These are phyloP conservation scores for Irpex rosettiformis DNA, from an alignment of 1,284 basidiomycete genomes.

Conservation along the genomic window DNA sequence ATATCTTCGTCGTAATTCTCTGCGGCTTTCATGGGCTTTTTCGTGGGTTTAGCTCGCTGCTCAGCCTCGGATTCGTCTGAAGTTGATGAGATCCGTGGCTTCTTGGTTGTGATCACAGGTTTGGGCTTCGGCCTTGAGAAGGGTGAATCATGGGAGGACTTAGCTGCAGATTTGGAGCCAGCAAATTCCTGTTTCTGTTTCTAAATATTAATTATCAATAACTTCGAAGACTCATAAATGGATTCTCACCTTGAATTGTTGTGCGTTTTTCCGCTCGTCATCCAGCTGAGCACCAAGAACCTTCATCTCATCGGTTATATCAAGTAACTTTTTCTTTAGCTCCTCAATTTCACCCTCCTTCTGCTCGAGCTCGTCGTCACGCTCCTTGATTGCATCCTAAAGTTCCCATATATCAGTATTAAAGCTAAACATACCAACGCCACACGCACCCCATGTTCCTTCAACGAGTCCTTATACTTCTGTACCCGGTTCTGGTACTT, in stretches of 20 bases:
- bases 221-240: neutral
- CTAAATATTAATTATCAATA: neutral
- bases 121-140: slow-evolving; percentile 8
- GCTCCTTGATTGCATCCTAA: slow-evolving; percentile 8
- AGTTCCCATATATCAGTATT: slow-evolving; percentile 1
- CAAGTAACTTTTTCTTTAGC: slow-evolving; percentile 25
- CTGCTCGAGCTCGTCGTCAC: slow-evolving; percentile 9
- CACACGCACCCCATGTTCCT: slow-evolving; percentile 41
- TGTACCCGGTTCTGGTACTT: slow-evolving; percentile 37
- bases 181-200: neutral
- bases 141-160: neutral
- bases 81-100: slow-evolving; percentile 1
- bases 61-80: slow-evolving; percentile 3
- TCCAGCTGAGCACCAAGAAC: slow-evolving; percentile 42
- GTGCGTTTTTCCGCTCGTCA: slow-evolving; percentile 19
- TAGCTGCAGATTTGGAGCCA: neutral
- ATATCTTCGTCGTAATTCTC: slow-evolving; percentile 13
- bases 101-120: slow-evolving; percentile 8
- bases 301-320: slow-evolving; percentile 38
- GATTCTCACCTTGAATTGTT: slow-evolving; percentile 10
- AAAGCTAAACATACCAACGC: neutral
- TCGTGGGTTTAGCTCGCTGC: slow-evolving; percentile 1
- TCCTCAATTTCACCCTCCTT: slow-evolving; percentile 22
- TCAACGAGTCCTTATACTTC: slow-evolving; percentile 39
- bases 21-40: neutral